These are phyloP conservation scores for Xerocomus cyaneibrunnescens DNA, from an alignment of 1,284 basidiomycete genomes.

Conservation along the genomic window DNA sequence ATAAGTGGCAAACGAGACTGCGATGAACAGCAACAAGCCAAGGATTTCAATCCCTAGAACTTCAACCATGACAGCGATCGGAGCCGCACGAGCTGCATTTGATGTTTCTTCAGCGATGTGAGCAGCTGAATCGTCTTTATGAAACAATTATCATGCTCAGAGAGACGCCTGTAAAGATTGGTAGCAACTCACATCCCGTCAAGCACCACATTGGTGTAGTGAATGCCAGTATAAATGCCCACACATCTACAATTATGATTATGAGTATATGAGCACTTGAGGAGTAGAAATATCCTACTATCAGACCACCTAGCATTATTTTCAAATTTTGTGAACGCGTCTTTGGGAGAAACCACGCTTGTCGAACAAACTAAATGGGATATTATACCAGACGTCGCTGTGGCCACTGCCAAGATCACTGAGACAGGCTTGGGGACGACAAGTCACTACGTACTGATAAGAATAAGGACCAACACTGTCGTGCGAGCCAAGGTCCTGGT, in stretches of 20 bases:
- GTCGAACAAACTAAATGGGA: slow-evolving; percentile 53
- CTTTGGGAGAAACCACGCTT: slow-evolving; percentile 53
- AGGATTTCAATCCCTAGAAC: slow-evolving; percentile 54
- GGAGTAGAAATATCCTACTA: slow-evolving; percentile 38
- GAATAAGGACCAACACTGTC: slow-evolving; percentile 58
- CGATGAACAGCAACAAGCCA: slow-evolving; percentile 65
- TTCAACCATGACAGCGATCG: slow-evolving; percentile 69
- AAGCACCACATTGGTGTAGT: slow-evolving; percentile 26
- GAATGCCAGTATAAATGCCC: slow-evolving; percentile 25
- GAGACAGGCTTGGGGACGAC: neutral
- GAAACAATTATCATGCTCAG: neutral
- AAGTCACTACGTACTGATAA: slow-evolving; percentile 46
- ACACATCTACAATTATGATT: slow-evolving; percentile 41
- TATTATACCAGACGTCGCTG: slow-evolving; percentile 53
- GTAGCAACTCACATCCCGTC: slow-evolving; percentile 18
- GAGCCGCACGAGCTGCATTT: slow-evolving; percentile 62
- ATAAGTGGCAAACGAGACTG: slow-evolving; percentile 59
- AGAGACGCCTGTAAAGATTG: neutral
- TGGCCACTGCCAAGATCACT: slow-evolving; percentile 43
- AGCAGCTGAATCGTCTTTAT: slow-evolving; percentile 56
- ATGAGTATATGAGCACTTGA: neutral
- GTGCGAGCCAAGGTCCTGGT: slow-evolving; percentile 60
- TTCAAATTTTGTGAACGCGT: slow-evolving; percentile 64
- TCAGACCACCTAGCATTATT: slow-evolving; percentile 66
- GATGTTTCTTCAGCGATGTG: slow-evolving; percentile 72